A percentile compares a stretch with the other conserved stretches of the same genome.
phyloP scores from a whole-genome alignment of 441 rosid genomes.

The Brassica balearica region DNA sequence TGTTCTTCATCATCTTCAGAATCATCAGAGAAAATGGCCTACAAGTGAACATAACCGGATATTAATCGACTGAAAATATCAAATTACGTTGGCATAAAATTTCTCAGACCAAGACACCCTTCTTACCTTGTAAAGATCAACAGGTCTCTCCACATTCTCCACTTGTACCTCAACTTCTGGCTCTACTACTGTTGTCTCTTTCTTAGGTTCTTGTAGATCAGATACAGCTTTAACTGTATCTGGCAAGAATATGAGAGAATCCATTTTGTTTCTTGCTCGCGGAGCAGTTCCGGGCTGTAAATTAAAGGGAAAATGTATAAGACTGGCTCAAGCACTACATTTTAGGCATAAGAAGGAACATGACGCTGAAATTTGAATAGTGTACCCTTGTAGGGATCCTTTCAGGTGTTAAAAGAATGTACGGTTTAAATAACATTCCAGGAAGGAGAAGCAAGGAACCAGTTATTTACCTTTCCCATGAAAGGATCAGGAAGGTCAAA shows the following conservation, averaged over 20 bases:
- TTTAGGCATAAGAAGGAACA: too few species aligned
- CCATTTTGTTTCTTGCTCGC: constrained; percentile 82
- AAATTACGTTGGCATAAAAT: not conserved
- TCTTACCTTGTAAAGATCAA: constrained; percentile 95
- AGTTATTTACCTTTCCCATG: constrained; percentile 80
- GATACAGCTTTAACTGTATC: constrained; percentile 62
- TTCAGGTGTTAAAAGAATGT: not conserved
- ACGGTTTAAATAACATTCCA: not conserved
- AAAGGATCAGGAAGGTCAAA: constrained; percentile 95
- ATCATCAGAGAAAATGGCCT: constrained; percentile 99
- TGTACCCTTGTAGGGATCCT: too few species aligned
- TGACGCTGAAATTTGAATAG: too few species aligned
- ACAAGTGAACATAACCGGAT: constrained; percentile 31
- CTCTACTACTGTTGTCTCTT: constrained; percentile 36
- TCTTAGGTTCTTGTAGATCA: constrained; percentile 46
- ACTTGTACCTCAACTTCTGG: constrained; percentile 60
- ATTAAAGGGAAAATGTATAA: not conserved
- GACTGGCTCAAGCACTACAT: too few species aligned
- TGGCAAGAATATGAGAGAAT: constrained; percentile 79
- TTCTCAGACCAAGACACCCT: constrained; percentile 3
- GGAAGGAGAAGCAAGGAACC: constrained; percentile 11
- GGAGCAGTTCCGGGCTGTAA: constrained; percentile 83
- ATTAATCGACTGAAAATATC: not conserved
- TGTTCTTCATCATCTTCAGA: constrained; percentile 80
- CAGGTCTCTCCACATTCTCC: constrained; percentile 95